Base-by-base conservation (phyloP, 345 rosid genomes). In the Eucalyptus cladocalyx region DNA sequence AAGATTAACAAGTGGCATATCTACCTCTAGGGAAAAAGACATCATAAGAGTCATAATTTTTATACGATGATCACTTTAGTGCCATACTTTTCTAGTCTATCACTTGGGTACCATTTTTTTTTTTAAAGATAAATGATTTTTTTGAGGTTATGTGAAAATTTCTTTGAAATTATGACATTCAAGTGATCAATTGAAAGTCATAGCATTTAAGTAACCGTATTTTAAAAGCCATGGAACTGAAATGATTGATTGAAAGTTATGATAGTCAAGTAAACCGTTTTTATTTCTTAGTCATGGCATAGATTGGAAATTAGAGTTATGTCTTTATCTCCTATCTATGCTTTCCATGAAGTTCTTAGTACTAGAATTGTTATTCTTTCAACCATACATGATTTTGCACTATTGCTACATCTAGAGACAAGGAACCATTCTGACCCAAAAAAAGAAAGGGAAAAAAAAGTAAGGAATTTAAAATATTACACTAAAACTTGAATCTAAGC, bases 291-390 rank as follows among this genome's bases (percentile, higher is more conserved):
- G 54, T 51, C 21, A 51, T 51, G 21, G 54, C 21, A 51, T 2
- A 51, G 0, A 51, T 17, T 16, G 4, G 16, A 65, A 65, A n/a
- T 30, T n/a, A n/a, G 8, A 30, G 5, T n/a, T 15, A n/a, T 7
- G 34, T n/a, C 34, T 15, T 65, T 16, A n/a, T n/a, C 37, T 9
- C 37, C 11, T 65, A n/a, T 65, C 21, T 30, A 65, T 14, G 19
- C 40, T 65, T 65, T 16, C 8, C 76, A 67, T n/a, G 76, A 30
- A 65, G 8, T 65, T 65, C 19, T 65, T 65, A 65, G 37, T 14
- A 67, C 34, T n/a, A 65, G n/a, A n/a, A 67, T n/a, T 15, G 37
- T 67, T 16, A n/a, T n/a, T 67, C 9, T 17, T n/a, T 67, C 40
- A 67, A 16, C 76, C 37, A n/a, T n/a, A n/a, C 37, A 62, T 62